Evolutionary conservation across 1,139 yeast species (phyloP), one percentile per base, ranked within the genome.

Genomic region (Debaryomyces coudertii): DNA sequence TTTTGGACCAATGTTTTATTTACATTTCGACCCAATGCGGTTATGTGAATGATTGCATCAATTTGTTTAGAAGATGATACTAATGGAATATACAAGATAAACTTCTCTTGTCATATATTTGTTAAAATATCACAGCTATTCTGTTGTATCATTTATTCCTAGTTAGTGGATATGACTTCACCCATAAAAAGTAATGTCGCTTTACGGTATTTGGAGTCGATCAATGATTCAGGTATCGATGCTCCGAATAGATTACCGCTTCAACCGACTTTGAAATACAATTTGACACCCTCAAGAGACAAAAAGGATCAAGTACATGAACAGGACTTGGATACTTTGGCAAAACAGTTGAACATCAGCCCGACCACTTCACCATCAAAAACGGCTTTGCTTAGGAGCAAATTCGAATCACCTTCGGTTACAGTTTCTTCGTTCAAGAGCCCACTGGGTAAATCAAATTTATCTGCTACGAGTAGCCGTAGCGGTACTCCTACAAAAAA

Each of bases 371-470:
- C 64, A 24, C 68, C 73, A 5, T 55, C 66, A 16, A 68, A 64
- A 43, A 62, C 66, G 2, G 65, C 63, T 3, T 53, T 68, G 23
- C 55, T 72, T 14, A 58, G 71, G 38, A 56, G 71, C n/a, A 63
- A 66, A 40, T 75, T 68, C 49, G 78, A 73, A 47, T 65, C 77
- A 0, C 76, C 77, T 2, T 72, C 77, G 7, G 79, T 73, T 0
- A 75, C 79, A 0, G 74, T 75, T 2, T 68, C 76, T 1, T 67
- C 77, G 2, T 75, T 75, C 58, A 73, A 73, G 53, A 50, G 54
- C 9, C 68, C 73, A 4, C 61, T 52, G 48, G 61, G 54, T 44
- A 58, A 58, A 41, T 52, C 63, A 8, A 51, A 58, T 7, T 52
- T 61, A 14, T 53, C 61, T 7, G 51, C 53, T 43, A 46, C 57